Base-by-base conservation (phyloP, 768 basidiomycete species). In the Boletus rubescentipes region DNA sequence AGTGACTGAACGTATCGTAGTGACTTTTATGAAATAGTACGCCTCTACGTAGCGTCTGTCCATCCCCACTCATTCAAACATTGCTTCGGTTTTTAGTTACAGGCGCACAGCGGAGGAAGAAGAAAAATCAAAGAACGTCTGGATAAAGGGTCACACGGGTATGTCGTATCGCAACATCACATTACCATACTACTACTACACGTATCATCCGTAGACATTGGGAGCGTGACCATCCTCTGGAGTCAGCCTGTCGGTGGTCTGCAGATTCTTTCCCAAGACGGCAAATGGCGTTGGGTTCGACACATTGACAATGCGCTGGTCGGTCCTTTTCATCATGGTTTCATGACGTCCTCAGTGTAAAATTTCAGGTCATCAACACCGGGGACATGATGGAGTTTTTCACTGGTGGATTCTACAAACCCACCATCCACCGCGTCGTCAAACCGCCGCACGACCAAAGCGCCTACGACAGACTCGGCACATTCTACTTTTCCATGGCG, bases 21-120 rank as follows among this genome's bases (percentile, higher is more conserved):
- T 80, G 10, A 73, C 83, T 30, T 84, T 80, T 67, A 82, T 85
- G 82, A 84, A 85, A 69, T 86, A 86, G 83, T 82, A 53, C 39
- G 78, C 34, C 8, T 9, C 18, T 10, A 4, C 15, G 16, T 36
- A n/a, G n/a, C n/a, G 15, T 18, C 11, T 21, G 10, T 50, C 35
- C 42, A 29, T 32, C 11, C 21, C 6, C 10, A 30, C 38, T 1
- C 5, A 8, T 29, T 26, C 21, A 16, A 34, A 45, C 10, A 16
- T 11, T 8, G 10, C 4, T 23, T 39, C 16, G 35, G 12, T 44
- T 26, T 3, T 35, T 43, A 83, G 80, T 60, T 79, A 79, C 55
- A 81, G 79, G 5, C 75, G 80, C 18, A 71, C 74, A 9, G 61
- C 71, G 41, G 78, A 78, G 29, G 82, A 83, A 10, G 82, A 83